A percentile compares a stretch with the other conserved stretches of the same genome.
Evolutionary conservation across 352 stramenopile species (phyloP).

Genomic region (Aphanomyces cochlioides): DNA sequence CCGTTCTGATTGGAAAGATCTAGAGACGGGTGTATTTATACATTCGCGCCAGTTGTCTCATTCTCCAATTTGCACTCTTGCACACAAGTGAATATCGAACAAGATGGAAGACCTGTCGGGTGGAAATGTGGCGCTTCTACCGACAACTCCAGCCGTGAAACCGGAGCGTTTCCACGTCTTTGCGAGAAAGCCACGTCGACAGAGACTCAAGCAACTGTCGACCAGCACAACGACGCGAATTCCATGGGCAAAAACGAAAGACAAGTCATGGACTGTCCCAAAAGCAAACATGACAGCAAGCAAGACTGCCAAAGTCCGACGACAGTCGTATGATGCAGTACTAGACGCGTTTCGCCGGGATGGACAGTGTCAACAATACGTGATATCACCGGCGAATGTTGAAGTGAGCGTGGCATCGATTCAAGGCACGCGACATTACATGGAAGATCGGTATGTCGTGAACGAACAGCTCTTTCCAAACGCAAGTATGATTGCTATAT

Average conservation of each 20-base stretch:
- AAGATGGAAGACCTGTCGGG: not conserved
- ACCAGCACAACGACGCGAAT: not conserved
- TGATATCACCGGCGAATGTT: not conserved
- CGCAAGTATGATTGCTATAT: slow-evolving; percentile 57
- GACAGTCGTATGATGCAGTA: not conserved
- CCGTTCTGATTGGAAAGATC: not conserved
- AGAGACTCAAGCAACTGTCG: not conserved
- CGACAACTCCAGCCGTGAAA: not conserved
- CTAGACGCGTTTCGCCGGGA: not conserved
- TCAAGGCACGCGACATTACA: slow-evolving; percentile 68
- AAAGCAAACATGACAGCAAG: not conserved
- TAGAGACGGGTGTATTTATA: slow-evolving; percentile 1
- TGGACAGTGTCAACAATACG: not conserved
- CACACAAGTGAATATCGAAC: not conserved
- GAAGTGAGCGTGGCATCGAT: slow-evolving; percentile 45
- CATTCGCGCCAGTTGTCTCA: not conserved
- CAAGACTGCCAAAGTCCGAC: not conserved
- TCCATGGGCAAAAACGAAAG: slow-evolving; percentile 3
- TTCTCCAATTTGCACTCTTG: slow-evolving; percentile 4
- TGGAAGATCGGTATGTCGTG: slow-evolving; percentile 74
- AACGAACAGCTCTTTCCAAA: slow-evolving; percentile 52
- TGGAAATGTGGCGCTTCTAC: not conserved
- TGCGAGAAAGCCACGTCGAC: not conserved
- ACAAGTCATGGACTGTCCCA: not conserved
- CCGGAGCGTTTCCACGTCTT: slow-evolving; percentile 4